These are phyloP conservation scores for Tricholomella constricta DNA, from an alignment of 768 basidiomycete species.

Conservation along the genomic window DNA sequence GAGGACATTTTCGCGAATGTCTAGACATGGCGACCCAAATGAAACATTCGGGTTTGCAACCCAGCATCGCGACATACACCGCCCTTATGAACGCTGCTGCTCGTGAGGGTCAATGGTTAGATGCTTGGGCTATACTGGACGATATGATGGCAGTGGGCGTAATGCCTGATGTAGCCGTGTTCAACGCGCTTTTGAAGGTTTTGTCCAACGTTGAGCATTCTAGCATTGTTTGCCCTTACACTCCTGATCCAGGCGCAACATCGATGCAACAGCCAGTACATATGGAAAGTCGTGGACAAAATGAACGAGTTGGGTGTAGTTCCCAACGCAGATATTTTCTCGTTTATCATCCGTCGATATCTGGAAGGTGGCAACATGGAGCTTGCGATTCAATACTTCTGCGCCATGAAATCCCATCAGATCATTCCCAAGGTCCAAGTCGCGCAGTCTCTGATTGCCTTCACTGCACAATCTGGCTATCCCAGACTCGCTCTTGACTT, in stretches of 20 bases:
- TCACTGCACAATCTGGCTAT: conserved; percentile 54
- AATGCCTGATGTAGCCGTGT: conserved; percentile 49
- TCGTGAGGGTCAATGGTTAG: conserved; percentile 40
- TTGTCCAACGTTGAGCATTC: conserved; percentile 16
- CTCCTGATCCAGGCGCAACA: conserved; percentile 48
- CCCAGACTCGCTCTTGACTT: conserved; percentile 76
- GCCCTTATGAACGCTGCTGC: conserved; percentile 54
- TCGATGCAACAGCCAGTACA: conserved; percentile 35
- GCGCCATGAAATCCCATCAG: conserved; percentile 55
- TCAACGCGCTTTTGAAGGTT: conserved; percentile 65
- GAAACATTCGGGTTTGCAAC: conserved; percentile 55
- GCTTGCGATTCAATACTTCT: conserved; percentile 59
- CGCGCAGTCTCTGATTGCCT: conserved; percentile 51
- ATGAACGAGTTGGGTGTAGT: conserved; percentile 53
- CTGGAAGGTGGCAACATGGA: conserved; percentile 57
- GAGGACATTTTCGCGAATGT: conserved; percentile 37
- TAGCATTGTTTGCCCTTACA: conserved; percentile 4
- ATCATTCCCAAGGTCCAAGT: conserved; percentile 52
- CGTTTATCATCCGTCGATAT: conserved; percentile 51
- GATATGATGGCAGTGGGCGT: conserved; percentile 63
- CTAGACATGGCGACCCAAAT: conserved; percentile 54
- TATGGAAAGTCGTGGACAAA: conserved; percentile 53
- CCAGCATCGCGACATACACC: conserved; percentile 59
- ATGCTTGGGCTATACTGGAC: conserved; percentile 67
- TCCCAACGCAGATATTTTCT: conserved; percentile 57